Evolutionary conservation across 1,284 basidiomycete genomes (phyloP).

Genomic region (Ustilago curta): DNA sequence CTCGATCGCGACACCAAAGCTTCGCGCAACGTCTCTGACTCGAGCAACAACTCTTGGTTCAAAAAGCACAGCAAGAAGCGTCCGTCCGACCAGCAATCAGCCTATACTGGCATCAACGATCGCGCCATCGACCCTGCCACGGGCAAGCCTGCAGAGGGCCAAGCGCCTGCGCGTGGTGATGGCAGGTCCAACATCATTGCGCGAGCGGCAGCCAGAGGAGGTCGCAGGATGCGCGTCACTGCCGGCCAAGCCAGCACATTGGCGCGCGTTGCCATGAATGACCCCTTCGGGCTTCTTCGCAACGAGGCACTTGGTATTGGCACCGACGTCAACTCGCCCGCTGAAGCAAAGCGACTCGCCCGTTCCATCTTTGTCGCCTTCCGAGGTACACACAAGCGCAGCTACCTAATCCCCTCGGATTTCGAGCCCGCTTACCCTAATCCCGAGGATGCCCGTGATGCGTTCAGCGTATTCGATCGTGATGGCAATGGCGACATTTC

Average conservation of each 20-base stretch:
- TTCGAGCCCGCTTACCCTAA: conserved; percentile 78
- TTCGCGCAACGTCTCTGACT: conserved; percentile 17
- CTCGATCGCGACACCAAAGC: conserved; percentile 17
- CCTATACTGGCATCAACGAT: conserved; percentile 18
- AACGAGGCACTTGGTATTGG: conserved; percentile 58
- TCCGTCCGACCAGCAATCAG: conserved; percentile 30
- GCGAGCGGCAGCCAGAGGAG: conserved; percentile 32
- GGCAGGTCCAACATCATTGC: conserved; percentile 47
- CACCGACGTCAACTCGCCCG: conserved; percentile 64
- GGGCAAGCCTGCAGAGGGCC: conserved; percentile 38
- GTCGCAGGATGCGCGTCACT: conserved; percentile 26
- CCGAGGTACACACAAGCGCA: conserved; percentile 71
- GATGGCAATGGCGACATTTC: conserved; percentile 83
- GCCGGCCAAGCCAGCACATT: conserved; percentile 49
- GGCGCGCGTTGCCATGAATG: conserved; percentile 62
- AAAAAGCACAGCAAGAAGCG: conserved; percentile 62
- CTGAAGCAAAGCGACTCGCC: conserved; percentile 75
- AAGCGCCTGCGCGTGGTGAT: conserved; percentile 44
- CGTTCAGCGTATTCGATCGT: conserved; percentile 78
- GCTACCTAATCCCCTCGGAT: conserved; percentile 78
- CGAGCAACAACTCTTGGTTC: conserved; percentile 44
- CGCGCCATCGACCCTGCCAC: conserved; percentile 40
- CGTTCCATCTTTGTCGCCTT: conserved; percentile 78
- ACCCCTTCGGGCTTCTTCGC: conserved; percentile 43
- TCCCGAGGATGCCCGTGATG: conserved; percentile 74